A percentile compares a stretch with the other conserved stretches of the same genome.
phyloP scores from a whole-genome alignment of 352 stramenopile species.

The Pythium scleroteichum region DNA sequence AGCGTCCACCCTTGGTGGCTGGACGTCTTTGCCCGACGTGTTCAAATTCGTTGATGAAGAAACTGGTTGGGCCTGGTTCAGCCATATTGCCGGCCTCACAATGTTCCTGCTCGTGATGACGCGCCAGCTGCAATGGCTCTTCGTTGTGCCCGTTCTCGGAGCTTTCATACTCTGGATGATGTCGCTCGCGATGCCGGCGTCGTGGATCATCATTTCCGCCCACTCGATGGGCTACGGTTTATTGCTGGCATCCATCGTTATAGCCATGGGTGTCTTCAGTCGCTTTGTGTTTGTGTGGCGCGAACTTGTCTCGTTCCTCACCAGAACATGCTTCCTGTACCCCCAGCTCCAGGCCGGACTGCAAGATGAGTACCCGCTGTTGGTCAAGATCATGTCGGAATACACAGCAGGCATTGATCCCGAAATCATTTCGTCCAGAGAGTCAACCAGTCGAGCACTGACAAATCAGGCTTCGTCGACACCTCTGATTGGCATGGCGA shows the following conservation, averaged over 20 bases:
- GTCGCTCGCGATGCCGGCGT: constrained; percentile 69
- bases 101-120: constrained; percentile 81
- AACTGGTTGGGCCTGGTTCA: constrained; percentile 87
- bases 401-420: constrained; percentile 82
- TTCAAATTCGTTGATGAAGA: constrained; percentile 86
- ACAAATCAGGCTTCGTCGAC: constrained; percentile 3
- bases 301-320: constrained; percentile 80
- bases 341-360: constrained; percentile 75
- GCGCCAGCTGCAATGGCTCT: constrained; percentile 64
- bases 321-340: constrained; percentile 79
- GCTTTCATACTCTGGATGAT: constrained; percentile 78
- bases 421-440: constrained; percentile 56
- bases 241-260: constrained; percentile 65
- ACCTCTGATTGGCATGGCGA: neutral
- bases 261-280: constrained; percentile 81
- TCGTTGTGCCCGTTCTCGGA: constrained; percentile 67
- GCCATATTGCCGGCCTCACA: constrained; percentile 74
- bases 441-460: constrained; percentile 31
- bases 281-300: constrained; percentile 79
- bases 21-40: constrained; percentile 73
- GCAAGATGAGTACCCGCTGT: constrained; percentile 70
- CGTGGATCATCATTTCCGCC: constrained; percentile 84
- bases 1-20: constrained; percentile 70
- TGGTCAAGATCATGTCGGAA: constrained; percentile 83
- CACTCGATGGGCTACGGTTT: constrained; percentile 79